Base-by-base conservation (phyloP, 1,284 basidiomycete genomes). In the Paramarasmius palmivorus region DNA sequence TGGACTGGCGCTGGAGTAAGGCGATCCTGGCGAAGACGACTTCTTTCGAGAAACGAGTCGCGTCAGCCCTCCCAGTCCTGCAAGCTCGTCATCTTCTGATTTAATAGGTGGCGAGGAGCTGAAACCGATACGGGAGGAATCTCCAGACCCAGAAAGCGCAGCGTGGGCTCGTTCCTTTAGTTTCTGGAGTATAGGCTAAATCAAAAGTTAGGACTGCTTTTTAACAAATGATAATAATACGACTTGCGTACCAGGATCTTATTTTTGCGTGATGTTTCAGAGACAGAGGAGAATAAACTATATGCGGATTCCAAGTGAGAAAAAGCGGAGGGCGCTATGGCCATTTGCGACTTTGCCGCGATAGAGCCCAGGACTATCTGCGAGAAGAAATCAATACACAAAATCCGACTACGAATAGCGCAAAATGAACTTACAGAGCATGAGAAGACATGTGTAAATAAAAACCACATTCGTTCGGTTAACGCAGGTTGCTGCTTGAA, bases 391-490 rank as follows among this genome's bases (percentile, higher is more conserved):
- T 34, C 50, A 20, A 37, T 5, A 34, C 17, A 29, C 7, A 6
- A 32, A 29, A 55, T 47, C 29, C 45, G 14, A 15, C 9, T 32
- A 9, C 49, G 26, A 34, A 39, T n/a, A 47, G 19, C 12, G 37
- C 26, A 17, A 44, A 41, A n/a, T 35, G 9, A 26, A 67, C 78
- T 61, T 66, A 88, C 86, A 32, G 85, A 77, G 62, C 85, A 87
- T 7, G 86, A 88, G 64, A 88, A 88, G 5, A 87, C 82, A 63
- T 88, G 84, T 4, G 83, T 85, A 60, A 86, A 86, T 49, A 86
- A 68, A 66, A 87, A 87, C 83, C 84, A 88, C 78, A 85, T 81
- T 41, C 86, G 76, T 63, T 86, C 84, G 6, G 83, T 82, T 52
- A 88, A 68, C 14, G 65, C 68, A 29, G 83, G 83, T 55, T 86